Base-by-base conservation (phyloP, 257 asterid genomes). In the Nicotiana undulata region DNA sequence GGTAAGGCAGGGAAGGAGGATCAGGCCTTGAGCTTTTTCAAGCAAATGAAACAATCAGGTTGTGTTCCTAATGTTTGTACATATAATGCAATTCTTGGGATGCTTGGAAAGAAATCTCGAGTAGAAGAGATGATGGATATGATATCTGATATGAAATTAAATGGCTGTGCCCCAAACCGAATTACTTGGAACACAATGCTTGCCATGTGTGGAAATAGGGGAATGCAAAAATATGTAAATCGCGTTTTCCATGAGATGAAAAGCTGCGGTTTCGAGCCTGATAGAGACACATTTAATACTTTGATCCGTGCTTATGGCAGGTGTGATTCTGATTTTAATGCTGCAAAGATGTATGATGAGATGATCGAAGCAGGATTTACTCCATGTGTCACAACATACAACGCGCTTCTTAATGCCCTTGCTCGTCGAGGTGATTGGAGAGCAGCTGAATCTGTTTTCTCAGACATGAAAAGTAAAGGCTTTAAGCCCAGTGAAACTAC, bases 141-240 rank as follows among this genome's bases (percentile, higher is more conserved):
- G 58, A 78, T 92, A 24, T 80, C 82, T 26, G 98, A 93, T 49
- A 93, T 95, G 99, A 95, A 93, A 88, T 63, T 84, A 52, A 92
- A 89, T 68, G 99, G 97, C 13, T 93, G 97, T 81, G 85, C 80
- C 8, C 97, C 99, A 46, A 89, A 93, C 82, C 96, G 91, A 76
- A 84, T 92, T 32, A 95, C 99, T n/a, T 95, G 99, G 99, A 93
- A 93, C 82, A 92, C 97, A 6, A 85, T 93, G 89, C 96, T 95
- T 80, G 89, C 93, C 32, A 86, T 93, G 90, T 92, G 97, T 83
- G 99, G 99, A 22, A 89, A 84, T 82, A 90, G 66, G 83, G 98
- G 99, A 76, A 92, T 91, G 99, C 93, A 89, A 37, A 87, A 89
- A 79, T 82, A 93, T 80, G 96, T 93, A 65, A 92, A 82, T 81